phyloP scores from a whole-genome alignment of 805 yeast genomes.

The Metschnikowia kunwiensis region DNA sequence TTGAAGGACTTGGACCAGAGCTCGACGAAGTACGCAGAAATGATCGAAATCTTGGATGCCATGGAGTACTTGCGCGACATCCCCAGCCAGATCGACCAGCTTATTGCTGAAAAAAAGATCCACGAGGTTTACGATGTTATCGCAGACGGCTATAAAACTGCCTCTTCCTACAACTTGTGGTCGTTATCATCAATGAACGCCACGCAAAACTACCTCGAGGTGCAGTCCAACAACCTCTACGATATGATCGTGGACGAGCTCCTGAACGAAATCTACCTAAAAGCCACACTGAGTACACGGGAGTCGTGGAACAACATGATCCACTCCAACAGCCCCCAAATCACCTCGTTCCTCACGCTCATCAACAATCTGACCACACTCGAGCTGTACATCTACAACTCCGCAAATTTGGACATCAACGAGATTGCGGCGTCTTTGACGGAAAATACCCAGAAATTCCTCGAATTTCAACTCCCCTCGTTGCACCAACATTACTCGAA shows the following conservation, averaged over 20 bases:
- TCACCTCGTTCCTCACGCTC: constrained; percentile 34
- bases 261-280: constrained; percentile 63
- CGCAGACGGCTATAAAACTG: constrained; percentile 38
- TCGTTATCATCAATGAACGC: constrained; percentile 51
- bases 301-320: constrained; percentile 18
- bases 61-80: constrained; percentile 57
- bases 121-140: constrained; percentile 60
- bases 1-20: constrained; percentile 64
- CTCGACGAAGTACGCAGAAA: constrained; percentile 59
- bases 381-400: constrained; percentile 53
- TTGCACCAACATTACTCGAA: constrained; percentile 24
- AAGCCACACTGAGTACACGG: constrained; percentile 20
- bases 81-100: constrained; percentile 62
- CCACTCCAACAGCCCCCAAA: constrained; percentile 32
- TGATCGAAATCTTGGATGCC: constrained; percentile 66
- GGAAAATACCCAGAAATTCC: constrained; percentile 30
- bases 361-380: constrained; percentile 37
- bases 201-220: constrained; percentile 49
- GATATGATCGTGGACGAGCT: constrained; percentile 77
- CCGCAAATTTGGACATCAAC: constrained; percentile 55
- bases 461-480: constrained; percentile 28
- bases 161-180: constrained; percentile 55
- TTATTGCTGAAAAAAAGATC: constrained; percentile 68
- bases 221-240: constrained; percentile 59
- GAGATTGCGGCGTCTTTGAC: constrained; percentile 44